Percentiles rank a stretch among this genome's conserved stretches.
Evolutionary conservation across 768 basidiomycete species (phyloP).

Genomic region (Boletus rufocinnamomeus): DNA sequence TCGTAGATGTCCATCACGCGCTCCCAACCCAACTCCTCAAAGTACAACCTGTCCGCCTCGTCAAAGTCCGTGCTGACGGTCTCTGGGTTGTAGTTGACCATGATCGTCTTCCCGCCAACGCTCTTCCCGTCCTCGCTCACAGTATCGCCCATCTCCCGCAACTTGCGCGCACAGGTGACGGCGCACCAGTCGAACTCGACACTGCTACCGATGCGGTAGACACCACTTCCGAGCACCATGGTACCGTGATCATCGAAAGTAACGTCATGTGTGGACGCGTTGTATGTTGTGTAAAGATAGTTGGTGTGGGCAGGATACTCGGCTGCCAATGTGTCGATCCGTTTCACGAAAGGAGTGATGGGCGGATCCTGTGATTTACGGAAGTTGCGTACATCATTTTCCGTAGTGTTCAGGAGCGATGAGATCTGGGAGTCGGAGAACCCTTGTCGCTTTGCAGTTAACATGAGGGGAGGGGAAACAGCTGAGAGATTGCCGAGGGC

Average conservation of each 20-base stretch:
- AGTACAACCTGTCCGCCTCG: slow-evolving; percentile 98
- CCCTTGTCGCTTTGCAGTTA: slow-evolving; percentile 89
- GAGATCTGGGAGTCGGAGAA: slow-evolving; percentile 95
- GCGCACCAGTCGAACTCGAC: slow-evolving; percentile 99
- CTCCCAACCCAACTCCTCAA: slow-evolving; percentile 97
- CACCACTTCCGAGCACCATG: slow-evolving; percentile 98
- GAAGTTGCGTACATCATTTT: slow-evolving; percentile 77
- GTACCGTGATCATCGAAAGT: slow-evolving; percentile 95
- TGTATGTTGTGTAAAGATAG: slow-evolving; percentile 99
- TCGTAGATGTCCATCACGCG: slow-evolving; percentile 99
- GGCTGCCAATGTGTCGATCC: slow-evolving; percentile 98
- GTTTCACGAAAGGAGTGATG: slow-evolving; percentile 97
- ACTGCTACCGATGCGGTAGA: slow-evolving; percentile 96
- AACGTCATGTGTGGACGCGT: slow-evolving; percentile 94
- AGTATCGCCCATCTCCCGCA: slow-evolving; percentile 76
- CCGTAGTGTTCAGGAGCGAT: slow-evolving; percentile 69
- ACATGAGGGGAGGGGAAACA: slow-evolving; percentile 76
- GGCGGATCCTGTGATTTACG: slow-evolving; percentile 73
- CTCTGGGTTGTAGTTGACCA: slow-evolving; percentile 99
- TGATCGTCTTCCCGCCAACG: slow-evolving; percentile 77
- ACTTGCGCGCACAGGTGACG: slow-evolving; percentile 94
- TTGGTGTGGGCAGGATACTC: slow-evolving; percentile 99
- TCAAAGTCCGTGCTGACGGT: slow-evolving; percentile 99
- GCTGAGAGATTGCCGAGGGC: slow-evolving; percentile 66
- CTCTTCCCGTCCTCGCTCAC: slow-evolving; percentile 16